Conservation (phyloP, 306 rosid genomes). For the Quercus wislizeni region DNA sequence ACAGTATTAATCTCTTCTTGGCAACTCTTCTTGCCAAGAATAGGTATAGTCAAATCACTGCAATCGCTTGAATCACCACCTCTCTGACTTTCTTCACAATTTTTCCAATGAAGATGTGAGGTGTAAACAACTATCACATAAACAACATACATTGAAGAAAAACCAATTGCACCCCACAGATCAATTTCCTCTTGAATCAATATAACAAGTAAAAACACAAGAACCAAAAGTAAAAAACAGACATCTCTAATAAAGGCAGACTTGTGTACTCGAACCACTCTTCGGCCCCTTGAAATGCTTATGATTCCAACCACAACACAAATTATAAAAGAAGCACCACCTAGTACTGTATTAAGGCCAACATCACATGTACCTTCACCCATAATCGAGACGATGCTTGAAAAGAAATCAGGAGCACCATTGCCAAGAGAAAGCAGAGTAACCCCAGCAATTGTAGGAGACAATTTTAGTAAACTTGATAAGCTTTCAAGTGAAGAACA, state of each 20-base stretch:
- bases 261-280: constrained; percentile 26
- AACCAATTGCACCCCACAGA: constrained; percentile 39
- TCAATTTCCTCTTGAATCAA: constrained; percentile 37
- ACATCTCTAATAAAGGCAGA: constrained; percentile 46
- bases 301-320: constrained; percentile 52
- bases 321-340: constrained; percentile 53
- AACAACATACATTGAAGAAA: constrained; percentile 37
- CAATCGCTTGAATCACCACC: constrained; percentile 8
- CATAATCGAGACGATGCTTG: constrained; percentile 43
- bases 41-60: constrained; percentile 39
- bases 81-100: constrained; percentile 13
- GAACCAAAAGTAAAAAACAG: constrained; percentile 44
- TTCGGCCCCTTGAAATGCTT: constrained; percentile 31
- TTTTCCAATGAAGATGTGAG: constrained; percentile 23
- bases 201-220: constrained; percentile 27
- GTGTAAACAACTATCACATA: constrained; percentile 44
- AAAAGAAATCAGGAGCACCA: constrained; percentile 51
- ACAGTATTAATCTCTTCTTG: constrained; percentile 22
- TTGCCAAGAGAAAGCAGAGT: constrained; percentile 58
- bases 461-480: constrained; percentile 39
- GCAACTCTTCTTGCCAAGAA: constrained; percentile 35
- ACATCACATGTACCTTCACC: constrained; percentile 35
- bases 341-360: constrained; percentile 47
- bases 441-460: constrained; percentile 61
- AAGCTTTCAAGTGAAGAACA: constrained; percentile 53